Evolutionary conservation across 495 filamentous ascomycete genomes (phyloP), one percentile per base, ranked within the genome.

Genomic region (Podospora bellae-mahoneyi): DNA sequence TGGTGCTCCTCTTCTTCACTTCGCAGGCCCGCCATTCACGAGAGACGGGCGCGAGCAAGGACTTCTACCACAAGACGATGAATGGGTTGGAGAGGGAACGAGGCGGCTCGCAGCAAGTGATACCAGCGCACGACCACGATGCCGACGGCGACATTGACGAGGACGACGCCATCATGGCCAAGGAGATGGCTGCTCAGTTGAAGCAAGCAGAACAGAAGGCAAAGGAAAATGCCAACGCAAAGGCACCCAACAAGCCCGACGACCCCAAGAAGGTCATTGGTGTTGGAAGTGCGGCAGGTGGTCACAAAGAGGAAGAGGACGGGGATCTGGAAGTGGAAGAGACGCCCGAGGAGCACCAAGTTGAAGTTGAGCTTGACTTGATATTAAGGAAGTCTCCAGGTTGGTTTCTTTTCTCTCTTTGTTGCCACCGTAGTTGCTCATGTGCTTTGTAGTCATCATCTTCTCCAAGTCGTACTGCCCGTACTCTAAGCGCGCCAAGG

Each of bases 391-490:
- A 87, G 67, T 86, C 91, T 28, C 92, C 93, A 65, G 88, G 92
- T 94, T 86, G 71, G 87, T 81, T 53, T 26, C 64, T n/a, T 28
- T 53, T 23, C 64, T 20, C 60, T 15, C 54, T 48, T 61, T 9
- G 19, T 1, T 5, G 16, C 4, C 10, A 67, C 32, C 58, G 73
- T 59, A 57, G 30, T 5, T 66, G 34, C 79, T 78, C 73, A 72
- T 61, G 16, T 19, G n/a, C 20, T 20, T 58, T 60, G 34, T 73
- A 93, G 91, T 97, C 62, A 91, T 97, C 73, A 92, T 99, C 64
- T 97, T 98, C 82, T 96, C 92, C 65, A 98, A 98, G 78, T 87
- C 90, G 1, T 96, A 92, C 79, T 99, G 95, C 78, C 92, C 90
- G 0, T 88, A 87, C 81, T 97, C 93, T 58, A 86, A 84, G 68